A percentile compares a stretch with the other conserved stretches of the same genome.
These are phyloP conservation scores for Phellopilus nigrolimitatus DNA, from an alignment of 1,284 basidiomycete species.

Conservation along the genomic window DNA sequence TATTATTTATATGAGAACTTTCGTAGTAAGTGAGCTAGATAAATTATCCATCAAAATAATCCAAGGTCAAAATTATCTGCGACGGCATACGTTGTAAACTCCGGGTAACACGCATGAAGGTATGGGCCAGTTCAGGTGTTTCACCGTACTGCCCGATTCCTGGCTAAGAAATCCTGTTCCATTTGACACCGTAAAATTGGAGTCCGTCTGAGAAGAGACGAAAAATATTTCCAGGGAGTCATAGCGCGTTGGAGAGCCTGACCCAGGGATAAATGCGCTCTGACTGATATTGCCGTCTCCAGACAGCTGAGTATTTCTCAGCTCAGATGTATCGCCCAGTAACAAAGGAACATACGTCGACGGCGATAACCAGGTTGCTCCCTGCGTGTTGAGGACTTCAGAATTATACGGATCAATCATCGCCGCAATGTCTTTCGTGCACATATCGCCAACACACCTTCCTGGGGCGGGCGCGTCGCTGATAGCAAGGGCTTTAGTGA, in stretches of 20 bases:
- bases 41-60: not conserved
- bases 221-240: slow-evolving; percentile 45
- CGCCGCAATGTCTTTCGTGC: not conserved
- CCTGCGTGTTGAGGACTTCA: slow-evolving; percentile 31
- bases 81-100: slow-evolving; percentile 41
- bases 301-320: slow-evolving; percentile 41
- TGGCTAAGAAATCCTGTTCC: slow-evolving; percentile 37
- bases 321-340: too few species aligned
- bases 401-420: not conserved
- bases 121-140: slow-evolving; percentile 42
- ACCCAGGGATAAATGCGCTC: slow-evolving; percentile 34
- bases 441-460: slow-evolving; percentile 32
- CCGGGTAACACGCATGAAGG: slow-evolving; percentile 42
- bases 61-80: not conserved
- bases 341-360: slow-evolving; percentile 36
- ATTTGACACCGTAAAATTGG: slow-evolving; percentile 44
- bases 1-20: slow-evolving; percentile 34
- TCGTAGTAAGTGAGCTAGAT: slow-evolving; percentile 48
- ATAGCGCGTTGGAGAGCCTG: slow-evolving; percentile 35
- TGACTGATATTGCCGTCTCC: slow-evolving; percentile 40
- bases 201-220: slow-evolving; percentile 36
- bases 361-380: slow-evolving; percentile 36
- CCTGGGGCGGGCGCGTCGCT: slow-evolving; percentile 41
- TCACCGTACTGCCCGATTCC: slow-evolving; percentile 43
- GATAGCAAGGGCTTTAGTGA: slow-evolving; percentile 46